Base-by-base conservation (phyloP, 2,329 filamentous ascomycete species). In the Beauveria caledonica region DNA sequence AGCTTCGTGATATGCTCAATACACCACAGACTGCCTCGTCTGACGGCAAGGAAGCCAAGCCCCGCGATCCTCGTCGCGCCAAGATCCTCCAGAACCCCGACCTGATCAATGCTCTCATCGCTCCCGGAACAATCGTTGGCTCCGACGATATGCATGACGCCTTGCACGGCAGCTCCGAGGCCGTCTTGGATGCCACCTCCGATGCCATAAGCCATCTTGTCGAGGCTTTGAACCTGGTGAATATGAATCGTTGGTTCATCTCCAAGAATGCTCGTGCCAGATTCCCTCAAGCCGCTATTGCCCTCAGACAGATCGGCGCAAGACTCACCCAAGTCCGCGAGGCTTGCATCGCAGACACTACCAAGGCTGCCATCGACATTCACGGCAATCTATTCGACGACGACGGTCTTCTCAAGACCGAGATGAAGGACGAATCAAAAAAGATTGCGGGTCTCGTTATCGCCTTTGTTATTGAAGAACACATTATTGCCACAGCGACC, bases 401-500 rank as follows among this genome's bases (percentile, higher is more conserved):
- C 2, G 62, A 71, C n/a, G 77, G 76, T 1, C 66, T 67, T 4
- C 61, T 79, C 1, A 74, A 71, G 19, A 21, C 66, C 1, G 60
- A 68, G 0, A 65, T 67, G 3, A 62, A 66, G 10, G 33, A 58
- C 2, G 65, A 67, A 0, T 64, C 69, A 5, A 67, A 68, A 0
- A 66, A 68, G 8, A 60, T 80, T 2, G 68, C 71, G 0, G 76
- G 74, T 0, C 70, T 81, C n/a, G 68, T 79, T 2, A 63, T 78
- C 3, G 72, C 73, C 15, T 78, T 81, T 75, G 75, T 79, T 4
- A 69, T 78, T 8, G 77, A 80, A 58, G 77, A 80, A 65, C 71
- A 75, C 15, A 69, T 79, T 6, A 62, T 65, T 17, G 67, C 54
- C 5, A 60, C 63, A n/a, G 65, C 65, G 0, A 51, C 29, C 0